Base-by-base conservation (phyloP, 106 monocot genomes). In the Agapanthus africanus region DNA sequence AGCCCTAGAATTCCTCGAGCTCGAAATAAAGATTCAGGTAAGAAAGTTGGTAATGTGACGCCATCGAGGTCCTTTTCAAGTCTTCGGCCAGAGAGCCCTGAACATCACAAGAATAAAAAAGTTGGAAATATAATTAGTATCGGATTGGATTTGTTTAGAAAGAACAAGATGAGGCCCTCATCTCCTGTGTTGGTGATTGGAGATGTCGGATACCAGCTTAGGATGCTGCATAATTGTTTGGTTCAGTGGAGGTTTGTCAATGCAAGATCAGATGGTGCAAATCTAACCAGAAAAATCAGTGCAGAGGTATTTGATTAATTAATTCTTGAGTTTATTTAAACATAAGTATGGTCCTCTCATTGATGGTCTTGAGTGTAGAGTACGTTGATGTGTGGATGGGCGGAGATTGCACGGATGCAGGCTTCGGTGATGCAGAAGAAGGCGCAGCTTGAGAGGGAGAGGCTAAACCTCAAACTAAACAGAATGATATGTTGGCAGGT, bases 241-340 rank as follows among this genome's bases (percentile, higher is more conserved):
- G 57, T 75, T 28, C 84, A 81, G 71, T 85, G 84, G 84, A 70
- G 77, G 8, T 81, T 41, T 56, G 63, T 69, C 23, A 80, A 85
- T 40, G 84, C 84, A 1, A 70, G 42, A 28, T 7, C 50, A 33
- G 39, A 50, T 27, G n/a, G 19, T 35, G 10, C 23, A 21, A 19
- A 50, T 49, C 68, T 34, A 32, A 68, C 68, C 6, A 68, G 33
- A 50, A 34, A 25, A 68, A 50, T 2, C 1, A 22, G 6, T 4
- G 57, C 66, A 0, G 42, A 80, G 84, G 84, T 84, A 68, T 67
- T 33, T 0, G 16, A 5, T 21, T 14, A 27, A 8, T 19, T 21
- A 31, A 27, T 37, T 37, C 63, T 38, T 37, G 38, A 15, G 10
- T 60, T 26, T 6, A 30, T 34, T 3, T 18, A 1, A 36, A 37